A percentile compares a stretch with the other conserved stretches of the same genome.
phyloP scores from a whole-genome alignment of 108 stramenopile species.

The Skeletonema potamos region DNA sequence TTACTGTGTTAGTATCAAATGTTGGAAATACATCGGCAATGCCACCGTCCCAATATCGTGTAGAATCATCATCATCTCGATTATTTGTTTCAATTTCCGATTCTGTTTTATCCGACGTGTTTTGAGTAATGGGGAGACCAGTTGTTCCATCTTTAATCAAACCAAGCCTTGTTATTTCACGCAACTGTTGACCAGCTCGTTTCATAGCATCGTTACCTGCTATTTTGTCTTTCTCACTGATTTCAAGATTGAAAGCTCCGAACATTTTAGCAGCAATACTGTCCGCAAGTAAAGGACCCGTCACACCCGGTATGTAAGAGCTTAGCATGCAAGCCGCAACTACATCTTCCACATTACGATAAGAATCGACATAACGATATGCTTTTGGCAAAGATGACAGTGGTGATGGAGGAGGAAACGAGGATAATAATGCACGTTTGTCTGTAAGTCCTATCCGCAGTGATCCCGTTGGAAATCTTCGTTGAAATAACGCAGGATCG shows the following conservation, averaged over 20 bases:
- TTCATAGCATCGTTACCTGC: constrained; percentile 16
- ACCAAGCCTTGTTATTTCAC: constrained; percentile 47
- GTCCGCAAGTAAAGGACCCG: constrained; percentile 43
- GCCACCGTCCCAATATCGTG: constrained; percentile 65
- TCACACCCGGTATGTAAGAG: constrained; percentile 63
- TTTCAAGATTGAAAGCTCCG: constrained; percentile 8
- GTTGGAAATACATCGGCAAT: constrained; percentile 63
- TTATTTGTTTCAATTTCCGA: not conserved
- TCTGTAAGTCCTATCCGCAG: constrained; percentile 68
- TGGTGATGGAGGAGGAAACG: constrained; percentile 10
- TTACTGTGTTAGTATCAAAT: constrained; percentile 53
- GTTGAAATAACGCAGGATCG: constrained; percentile 41
- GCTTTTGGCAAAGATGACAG: constrained; percentile 34
- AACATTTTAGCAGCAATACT: constrained; percentile 20
- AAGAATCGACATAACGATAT: constrained; percentile 64
- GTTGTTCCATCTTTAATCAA: constrained; percentile 53
- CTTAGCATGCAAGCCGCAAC: constrained; percentile 59
- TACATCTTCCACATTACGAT: constrained; percentile 54
- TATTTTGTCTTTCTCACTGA: not conserved
- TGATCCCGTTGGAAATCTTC: constrained; percentile 26
- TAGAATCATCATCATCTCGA: not conserved
- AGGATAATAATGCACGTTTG: constrained; percentile 45
- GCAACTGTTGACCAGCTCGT: constrained; percentile 35
- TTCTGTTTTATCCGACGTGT: not conserved
- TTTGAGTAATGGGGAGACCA: constrained; percentile 1